Evolutionary conservation across 75 land plant genomes (phyloP), one percentile per base, ranked within the genome.

Genomic region (Cunninghamia lanceolata): DNA sequence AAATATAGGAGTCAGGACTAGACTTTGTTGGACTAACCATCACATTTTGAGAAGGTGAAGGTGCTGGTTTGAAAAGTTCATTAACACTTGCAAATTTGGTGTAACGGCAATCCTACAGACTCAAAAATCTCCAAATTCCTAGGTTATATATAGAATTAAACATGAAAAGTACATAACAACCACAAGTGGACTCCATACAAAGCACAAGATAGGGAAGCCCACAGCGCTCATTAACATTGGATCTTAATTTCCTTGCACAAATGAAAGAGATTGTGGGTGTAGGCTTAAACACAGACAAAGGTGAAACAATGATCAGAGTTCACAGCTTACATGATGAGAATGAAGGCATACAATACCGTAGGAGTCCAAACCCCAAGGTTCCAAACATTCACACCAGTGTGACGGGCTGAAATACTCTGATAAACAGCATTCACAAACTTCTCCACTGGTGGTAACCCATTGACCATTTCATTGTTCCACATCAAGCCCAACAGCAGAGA

Each of bases 321-420:
- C 5, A 0, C 13, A 70, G 8, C 74, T 5, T 70, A 70, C 74
- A 70, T 70, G 74, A 70, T n/a, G 34, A 70, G 74, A 9, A 70
- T 70, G 74, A 70, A 70, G 35, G 74, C 74, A 70, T 70, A 30
- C n/a, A 70, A 70, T 30, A 70, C 74, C 1, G 35, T 70, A n/a
- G 74, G 74, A 30, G 35, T n/a, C 74, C 30, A 70, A 7, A 30
- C 74, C 34, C 35, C 74, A 70, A 70, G 74, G 74, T 70, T 70
- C 35, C 74, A 70, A n/a, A 70, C 74, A 70, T 70, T 70, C 10
- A 70, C 74, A n/a, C 74, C 74, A n/a, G 74, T 70, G 34, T 70
- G 74, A 1, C 74, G 34, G 6, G 74, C 30, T 30, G 74, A 70
- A 70, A 70, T 70, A 1, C n/a, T 25, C 74, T 70, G 74, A 70